Evolutionary conservation across 1,139 yeast species (phyloP).

Genomic region (Suhomyces yuchorum): DNA sequence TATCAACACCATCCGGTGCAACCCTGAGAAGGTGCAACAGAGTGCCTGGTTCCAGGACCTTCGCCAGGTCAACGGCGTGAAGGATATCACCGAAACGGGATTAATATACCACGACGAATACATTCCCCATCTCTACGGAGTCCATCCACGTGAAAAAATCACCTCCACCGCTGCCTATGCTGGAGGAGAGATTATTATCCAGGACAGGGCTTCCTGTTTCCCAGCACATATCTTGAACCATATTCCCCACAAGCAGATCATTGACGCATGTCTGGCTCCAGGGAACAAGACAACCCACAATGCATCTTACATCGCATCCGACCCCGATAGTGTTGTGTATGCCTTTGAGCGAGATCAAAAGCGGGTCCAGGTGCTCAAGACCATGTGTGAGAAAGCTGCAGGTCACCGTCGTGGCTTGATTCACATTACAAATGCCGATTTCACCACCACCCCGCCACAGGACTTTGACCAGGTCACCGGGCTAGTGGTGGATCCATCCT

Average conservation of each 20-base stretch:
- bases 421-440: slow-evolving; percentile 78
- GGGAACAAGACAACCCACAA: slow-evolving; percentile 96
- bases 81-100: slow-evolving; percentile 53
- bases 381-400: slow-evolving; percentile 82
- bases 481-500: slow-evolving; percentile 90
- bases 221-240: slow-evolving; percentile 79
- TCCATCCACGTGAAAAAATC: slow-evolving; percentile 71
- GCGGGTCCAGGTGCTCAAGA: slow-evolving; percentile 70
- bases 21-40: slow-evolving; percentile 42
- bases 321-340: slow-evolving; percentile 47
- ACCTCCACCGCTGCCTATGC: slow-evolving; percentile 68
- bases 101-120: slow-evolving; percentile 67
- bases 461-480: slow-evolving; percentile 73
- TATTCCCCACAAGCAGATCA: slow-evolving; percentile 52
- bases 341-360: slow-evolving; percentile 87
- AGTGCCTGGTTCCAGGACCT: slow-evolving; percentile 46
- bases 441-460: slow-evolving; percentile 65
- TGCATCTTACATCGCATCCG: slow-evolving; percentile 56
- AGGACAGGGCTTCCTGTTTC: slow-evolving; percentile 94
- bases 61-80: slow-evolving; percentile 46
- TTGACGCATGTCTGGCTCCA: slow-evolving; percentile 98
- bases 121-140: slow-evolving; percentile 77
- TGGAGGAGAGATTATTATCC: slow-evolving; percentile 80
- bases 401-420: slow-evolving; percentile 54
- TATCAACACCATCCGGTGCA: slow-evolving; percentile 58